Evolutionary conservation across 176 grass and related monocot species (phyloP).

Genomic region (Calamus simplicifolius): DNA sequence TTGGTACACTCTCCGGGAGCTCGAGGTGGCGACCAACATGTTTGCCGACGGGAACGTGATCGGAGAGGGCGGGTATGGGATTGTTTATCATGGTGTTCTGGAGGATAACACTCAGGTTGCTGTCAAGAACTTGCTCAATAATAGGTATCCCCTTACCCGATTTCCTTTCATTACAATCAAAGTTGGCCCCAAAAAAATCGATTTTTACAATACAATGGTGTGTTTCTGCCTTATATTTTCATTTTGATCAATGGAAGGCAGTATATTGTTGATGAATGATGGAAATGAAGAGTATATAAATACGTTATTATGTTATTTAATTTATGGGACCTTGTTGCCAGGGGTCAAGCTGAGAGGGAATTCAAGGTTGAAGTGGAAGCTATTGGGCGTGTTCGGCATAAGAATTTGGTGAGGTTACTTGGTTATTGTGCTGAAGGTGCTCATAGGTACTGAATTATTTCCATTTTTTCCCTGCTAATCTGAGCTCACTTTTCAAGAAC

Average conservation of each 20-base stretch:
- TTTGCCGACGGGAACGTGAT: slow-evolving; percentile 79
- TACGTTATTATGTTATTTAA: no score
- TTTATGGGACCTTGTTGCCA: not conserved
- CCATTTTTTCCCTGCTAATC: no score
- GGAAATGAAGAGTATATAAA: no score
- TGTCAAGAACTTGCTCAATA: slow-evolving; percentile 93
- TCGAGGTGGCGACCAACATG: slow-evolving; percentile 60
- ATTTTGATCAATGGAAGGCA: no score
- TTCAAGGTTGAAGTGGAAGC: slow-evolving; percentile 91
- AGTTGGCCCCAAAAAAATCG: not conserved
- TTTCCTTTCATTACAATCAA: no score
- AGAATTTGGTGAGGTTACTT: slow-evolving; percentile 68
- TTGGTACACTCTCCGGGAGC: slow-evolving; percentile 94
- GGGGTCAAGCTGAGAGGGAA: slow-evolving; percentile 80
- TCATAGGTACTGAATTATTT: slow-evolving; percentile 24
- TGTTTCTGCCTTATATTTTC: no score
- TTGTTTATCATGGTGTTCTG: slow-evolving; percentile 75
- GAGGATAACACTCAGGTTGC: slow-evolving; percentile 56
- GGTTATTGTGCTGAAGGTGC: slow-evolving; percentile 89
- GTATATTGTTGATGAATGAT: no score
- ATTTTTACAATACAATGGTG: not conserved
- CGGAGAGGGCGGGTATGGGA: slow-evolving; percentile 94
- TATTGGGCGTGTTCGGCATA: slow-evolving; percentile 88
- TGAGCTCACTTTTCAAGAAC: not conserved
- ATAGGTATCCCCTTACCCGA: slow-evolving; percentile 28